A percentile compares a stretch with the other conserved stretches of the same genome.
These are phyloP conservation scores for Tetraselmis striata DNA, from an alignment of 139 green algal species.

Conservation along the genomic window DNA sequence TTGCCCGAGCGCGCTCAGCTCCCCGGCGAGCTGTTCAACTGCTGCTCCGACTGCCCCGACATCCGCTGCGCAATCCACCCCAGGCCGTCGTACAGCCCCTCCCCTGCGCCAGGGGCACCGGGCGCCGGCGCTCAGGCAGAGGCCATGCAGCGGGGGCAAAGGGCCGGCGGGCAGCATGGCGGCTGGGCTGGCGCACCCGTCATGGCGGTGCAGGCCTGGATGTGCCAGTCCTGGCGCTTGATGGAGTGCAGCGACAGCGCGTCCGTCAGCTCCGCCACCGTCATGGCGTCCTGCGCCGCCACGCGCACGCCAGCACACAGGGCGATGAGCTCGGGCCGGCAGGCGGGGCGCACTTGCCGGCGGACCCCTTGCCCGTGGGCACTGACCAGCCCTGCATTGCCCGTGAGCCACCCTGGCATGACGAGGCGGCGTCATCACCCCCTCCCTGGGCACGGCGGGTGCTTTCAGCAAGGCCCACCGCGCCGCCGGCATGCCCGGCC, in stretches of 20 bases:
- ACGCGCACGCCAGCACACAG: slow-evolving; percentile 13
- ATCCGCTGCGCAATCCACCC: slow-evolving; percentile 68
- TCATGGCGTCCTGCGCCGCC: slow-evolving; percentile 54
- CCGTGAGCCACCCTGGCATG: too few species aligned
- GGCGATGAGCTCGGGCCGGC: slow-evolving; percentile 1
- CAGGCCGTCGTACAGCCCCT: slow-evolving; percentile 61
- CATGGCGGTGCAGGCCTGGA: slow-evolving; percentile 61
- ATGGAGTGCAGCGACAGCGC: slow-evolving; percentile 41
- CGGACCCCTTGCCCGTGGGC: too few species aligned
- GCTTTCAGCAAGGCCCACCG: too few species aligned
- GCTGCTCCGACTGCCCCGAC: slow-evolving; percentile 13
- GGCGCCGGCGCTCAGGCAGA: background rate
- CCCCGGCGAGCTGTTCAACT: background rate
- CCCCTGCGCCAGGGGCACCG: slow-evolving; percentile 12
- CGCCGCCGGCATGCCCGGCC: too few species aligned
- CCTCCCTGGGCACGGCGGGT: too few species aligned
- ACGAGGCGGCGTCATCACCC: too few species aligned
- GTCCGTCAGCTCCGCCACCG: slow-evolving; percentile 56
- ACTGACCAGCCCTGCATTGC: too few species aligned
- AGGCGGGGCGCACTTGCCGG: too few species aligned
- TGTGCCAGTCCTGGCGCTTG: slow-evolving; percentile 46
- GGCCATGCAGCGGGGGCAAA: background rate
- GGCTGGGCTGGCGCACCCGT: slow-evolving; percentile 28
- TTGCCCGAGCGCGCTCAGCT: too few species aligned
- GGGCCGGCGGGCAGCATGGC: too few species aligned